These are phyloP conservation scores for Schizothecium vesticola DNA, from an alignment of 495 filamentous ascomycete genomes.

Conservation along the genomic window DNA sequence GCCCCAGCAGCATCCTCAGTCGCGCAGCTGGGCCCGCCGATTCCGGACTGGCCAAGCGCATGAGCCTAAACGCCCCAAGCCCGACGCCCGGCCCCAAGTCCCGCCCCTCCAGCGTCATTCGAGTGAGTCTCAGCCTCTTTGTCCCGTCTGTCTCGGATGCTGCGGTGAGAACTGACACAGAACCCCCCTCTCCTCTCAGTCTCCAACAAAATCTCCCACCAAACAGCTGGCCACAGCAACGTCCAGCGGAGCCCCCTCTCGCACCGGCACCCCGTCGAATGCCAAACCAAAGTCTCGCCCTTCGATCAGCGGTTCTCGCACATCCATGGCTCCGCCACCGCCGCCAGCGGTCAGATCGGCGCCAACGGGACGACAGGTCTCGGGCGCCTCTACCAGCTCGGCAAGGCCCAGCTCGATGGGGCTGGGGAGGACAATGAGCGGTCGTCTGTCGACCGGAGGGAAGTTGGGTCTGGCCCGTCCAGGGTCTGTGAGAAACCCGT, in stretches of 20 bases:
- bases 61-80: constrained; percentile 63
- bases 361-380: constrained; percentile 24
- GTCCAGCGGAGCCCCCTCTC: constrained; percentile 53
- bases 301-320: constrained; percentile 43
- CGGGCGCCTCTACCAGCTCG: constrained; percentile 26
- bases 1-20: constrained; percentile 36
- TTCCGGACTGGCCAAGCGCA: constrained; percentile 50
- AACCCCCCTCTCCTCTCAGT: constrained; percentile 37
- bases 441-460: constrained; percentile 28
- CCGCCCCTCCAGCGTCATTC: constrained; percentile 49
- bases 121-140: constrained; percentile 43
- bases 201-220: constrained; percentile 73
- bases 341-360: constrained; percentile 26
- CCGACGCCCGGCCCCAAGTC: constrained; percentile 56
- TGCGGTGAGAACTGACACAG: not conserved
- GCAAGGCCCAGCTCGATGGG: constrained; percentile 23
- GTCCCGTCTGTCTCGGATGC: not conserved
- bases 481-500: constrained; percentile 33
- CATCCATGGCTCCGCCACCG: constrained; percentile 65
- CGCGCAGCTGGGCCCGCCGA: constrained; percentile 40
- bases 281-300: constrained; percentile 49
- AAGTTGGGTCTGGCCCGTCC: constrained; percentile 31
- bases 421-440: constrained; percentile 31
- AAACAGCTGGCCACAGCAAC: constrained; percentile 60
- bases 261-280: constrained; percentile 56